A percentile compares a stretch with the other conserved stretches of the same genome.
Evolutionary conservation across 352 stramenopile species (phyloP).

Genomic region (Globisporangium alternatum): DNA sequence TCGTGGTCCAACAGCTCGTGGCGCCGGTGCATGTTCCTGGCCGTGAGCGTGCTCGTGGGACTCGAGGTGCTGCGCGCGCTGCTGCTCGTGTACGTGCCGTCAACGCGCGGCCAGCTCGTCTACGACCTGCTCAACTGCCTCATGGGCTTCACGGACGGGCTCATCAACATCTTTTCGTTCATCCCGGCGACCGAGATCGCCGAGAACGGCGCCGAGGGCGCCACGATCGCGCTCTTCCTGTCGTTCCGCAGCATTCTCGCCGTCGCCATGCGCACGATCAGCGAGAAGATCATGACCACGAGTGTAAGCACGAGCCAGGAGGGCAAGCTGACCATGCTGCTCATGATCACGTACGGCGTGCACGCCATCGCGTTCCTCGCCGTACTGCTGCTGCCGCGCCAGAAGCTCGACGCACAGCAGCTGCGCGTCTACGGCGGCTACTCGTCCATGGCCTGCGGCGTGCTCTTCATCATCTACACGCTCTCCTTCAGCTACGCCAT

Average conservation of each 20-base stretch:
- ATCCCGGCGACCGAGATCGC: conserved; percentile 52
- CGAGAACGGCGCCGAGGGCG: conserved; percentile 66
- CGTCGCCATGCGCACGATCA: conserved; percentile 34
- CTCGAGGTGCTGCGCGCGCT: conserved; percentile 56
- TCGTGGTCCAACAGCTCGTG: conserved; percentile 38
- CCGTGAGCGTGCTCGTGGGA: conserved; percentile 38
- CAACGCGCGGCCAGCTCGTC: conserved; percentile 28
- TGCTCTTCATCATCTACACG: conserved; percentile 54
- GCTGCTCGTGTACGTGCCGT: conserved; percentile 17
- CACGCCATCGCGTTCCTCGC: conserved; percentile 45
- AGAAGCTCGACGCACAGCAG: conserved; percentile 52
- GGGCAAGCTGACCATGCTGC: conserved; percentile 27
- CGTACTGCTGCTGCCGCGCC: conserved; percentile 38
- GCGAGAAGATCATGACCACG: conserved; percentile 24
- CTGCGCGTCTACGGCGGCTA: conserved; percentile 44
- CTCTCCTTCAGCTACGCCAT: conserved; percentile 59
- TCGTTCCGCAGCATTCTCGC: conserved; percentile 18
- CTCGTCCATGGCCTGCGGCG: conserved; percentile 42
- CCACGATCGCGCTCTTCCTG: conserved; percentile 52
- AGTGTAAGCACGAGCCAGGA: neutral
- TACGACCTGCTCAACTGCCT: conserved; percentile 53
- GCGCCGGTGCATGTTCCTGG: conserved; percentile 26
- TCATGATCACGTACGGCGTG: conserved; percentile 59
- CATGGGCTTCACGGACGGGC: conserved; percentile 50
- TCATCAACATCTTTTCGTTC: conserved; percentile 72